phyloP scores from a whole-genome alignment of 345 rosid genomes.

The Lepidium aucheri region DNA sequence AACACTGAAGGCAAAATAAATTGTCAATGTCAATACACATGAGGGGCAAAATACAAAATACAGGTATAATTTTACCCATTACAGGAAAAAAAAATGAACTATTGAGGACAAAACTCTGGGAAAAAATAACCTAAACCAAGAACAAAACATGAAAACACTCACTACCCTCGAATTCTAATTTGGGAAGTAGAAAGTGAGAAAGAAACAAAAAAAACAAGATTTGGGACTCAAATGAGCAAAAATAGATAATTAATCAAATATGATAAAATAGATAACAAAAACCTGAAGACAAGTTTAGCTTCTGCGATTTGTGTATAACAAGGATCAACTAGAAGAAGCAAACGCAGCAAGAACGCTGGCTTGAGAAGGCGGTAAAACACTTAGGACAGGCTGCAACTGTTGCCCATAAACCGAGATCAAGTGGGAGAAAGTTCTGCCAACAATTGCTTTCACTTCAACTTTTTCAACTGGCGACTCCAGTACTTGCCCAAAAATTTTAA shows the following conservation, averaged over 20 bases:
- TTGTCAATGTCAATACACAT: not conserved
- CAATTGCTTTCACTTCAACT: constrained; percentile 73
- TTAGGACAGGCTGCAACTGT: constrained; percentile 79
- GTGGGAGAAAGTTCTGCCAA: constrained; percentile 84
- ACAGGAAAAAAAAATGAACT: not conserved
- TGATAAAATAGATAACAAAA: not conserved
- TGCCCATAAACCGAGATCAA: constrained; percentile 67
- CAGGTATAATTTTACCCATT: not conserved
- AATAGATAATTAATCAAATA: not conserved
- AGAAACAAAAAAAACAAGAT: not conserved
- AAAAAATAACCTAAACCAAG: not conserved
- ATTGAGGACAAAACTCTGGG: constrained; percentile 10
- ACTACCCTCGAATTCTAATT: not conserved
- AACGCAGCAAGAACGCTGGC: constrained; percentile 76
- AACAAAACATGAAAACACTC: not conserved
- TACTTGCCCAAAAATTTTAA: constrained; percentile 84
- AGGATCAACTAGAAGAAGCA: constrained; percentile 50
- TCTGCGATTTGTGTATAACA: not conserved
- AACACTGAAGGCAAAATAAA: not conserved
- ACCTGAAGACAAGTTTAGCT: not conserved
- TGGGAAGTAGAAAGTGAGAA: not conserved
- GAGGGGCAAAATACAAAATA: not conserved
- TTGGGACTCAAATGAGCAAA: not conserved
- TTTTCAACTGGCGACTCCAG: constrained; percentile 73
- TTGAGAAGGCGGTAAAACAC: constrained; percentile 63